Conservation (phyloP, 352 stramenopile species). For the Pythium biforme region DNA sequence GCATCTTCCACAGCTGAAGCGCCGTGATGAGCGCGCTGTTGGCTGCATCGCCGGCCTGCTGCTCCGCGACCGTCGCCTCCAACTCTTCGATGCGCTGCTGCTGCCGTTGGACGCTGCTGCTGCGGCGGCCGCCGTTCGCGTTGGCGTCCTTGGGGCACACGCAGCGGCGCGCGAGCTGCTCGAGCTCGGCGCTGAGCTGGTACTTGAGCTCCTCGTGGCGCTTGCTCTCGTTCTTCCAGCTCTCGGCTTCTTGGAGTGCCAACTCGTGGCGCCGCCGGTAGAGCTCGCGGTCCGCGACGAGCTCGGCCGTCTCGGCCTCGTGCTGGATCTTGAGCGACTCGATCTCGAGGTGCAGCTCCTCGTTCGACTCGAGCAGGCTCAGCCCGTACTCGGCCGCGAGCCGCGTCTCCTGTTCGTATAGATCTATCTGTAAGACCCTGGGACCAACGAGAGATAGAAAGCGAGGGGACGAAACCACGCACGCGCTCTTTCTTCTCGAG, state of each 20-base stretch:
- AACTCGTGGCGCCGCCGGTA: slow-evolving; percentile 62
- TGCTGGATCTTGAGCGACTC: slow-evolving; percentile 69
- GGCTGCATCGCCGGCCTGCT: slow-evolving; percentile 33
- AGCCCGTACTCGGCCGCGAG: slow-evolving; percentile 81
- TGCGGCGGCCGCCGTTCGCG: slow-evolving; percentile 12
- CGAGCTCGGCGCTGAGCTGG: slow-evolving; percentile 50
- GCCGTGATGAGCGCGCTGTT: slow-evolving; percentile 42
- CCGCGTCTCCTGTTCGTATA: slow-evolving; percentile 50
- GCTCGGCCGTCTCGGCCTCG: slow-evolving; percentile 61
- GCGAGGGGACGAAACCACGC: no score
- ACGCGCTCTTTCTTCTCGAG: slow-evolving; percentile 55
- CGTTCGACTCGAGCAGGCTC: slow-evolving; percentile 70
- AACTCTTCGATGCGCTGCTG: slow-evolving; percentile 42
- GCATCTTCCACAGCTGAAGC: slow-evolving; percentile 44
- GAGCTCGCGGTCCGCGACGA: slow-evolving; percentile 57
- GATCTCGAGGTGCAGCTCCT: slow-evolving; percentile 72
- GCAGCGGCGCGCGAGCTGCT: slow-evolving; percentile 48
- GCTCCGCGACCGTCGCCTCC: slow-evolving; percentile 34
- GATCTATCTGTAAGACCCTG: no score
- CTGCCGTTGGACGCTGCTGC: slow-evolving; percentile 19
- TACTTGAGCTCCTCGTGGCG: slow-evolving; percentile 63
- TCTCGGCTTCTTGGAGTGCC: slow-evolving; percentile 58
- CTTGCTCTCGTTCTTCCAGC: slow-evolving; percentile 66
- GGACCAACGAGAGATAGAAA: no score
- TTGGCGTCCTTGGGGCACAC: slow-evolving; percentile 33